Percentiles rank a stretch among this genome's conserved stretches.
Evolutionary conservation across 2,329 filamentous ascomycete genomes (phyloP).

Genomic region (Biscogniauxia mediterranea): DNA sequence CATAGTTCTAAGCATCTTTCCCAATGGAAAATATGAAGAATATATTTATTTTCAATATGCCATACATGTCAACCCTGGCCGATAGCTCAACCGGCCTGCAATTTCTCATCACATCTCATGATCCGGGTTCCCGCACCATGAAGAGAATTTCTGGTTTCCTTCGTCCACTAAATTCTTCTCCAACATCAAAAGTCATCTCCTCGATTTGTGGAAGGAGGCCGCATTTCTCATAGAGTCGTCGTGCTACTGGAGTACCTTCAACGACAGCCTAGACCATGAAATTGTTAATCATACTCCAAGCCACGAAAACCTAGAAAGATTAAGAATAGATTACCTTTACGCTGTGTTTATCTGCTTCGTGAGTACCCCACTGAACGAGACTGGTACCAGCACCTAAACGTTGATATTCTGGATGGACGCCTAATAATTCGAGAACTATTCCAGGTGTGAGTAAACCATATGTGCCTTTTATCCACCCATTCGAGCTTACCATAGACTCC

Average conservation of each 20-base stretch:
- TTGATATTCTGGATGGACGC: conserved; percentile 22
- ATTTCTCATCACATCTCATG: too few relatives aligned
- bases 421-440: conserved; percentile 25
- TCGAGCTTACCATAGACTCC: conserved; percentile 22
- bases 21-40: too few relatives aligned
- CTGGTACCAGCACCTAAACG: conserved; percentile 20
- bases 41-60: too few relatives aligned
- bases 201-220: conserved; percentile 22
- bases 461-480: background rate
- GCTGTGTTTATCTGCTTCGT: conserved; percentile 16
- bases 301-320: background rate
- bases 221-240: conserved; percentile 23
- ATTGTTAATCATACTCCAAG: background rate
- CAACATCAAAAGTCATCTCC: conserved; percentile 21
- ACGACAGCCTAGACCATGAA: conserved; percentile 16
- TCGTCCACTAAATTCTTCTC: conserved; percentile 17
- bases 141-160: conserved; percentile 20
- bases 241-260: conserved; percentile 20
- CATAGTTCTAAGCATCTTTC: too few relatives aligned
- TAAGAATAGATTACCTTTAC: conserved; percentile 13
- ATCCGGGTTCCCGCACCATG: conserved; percentile 17
- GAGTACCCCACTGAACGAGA: conserved; percentile 25
- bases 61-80: too few relatives aligned
- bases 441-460: background rate
- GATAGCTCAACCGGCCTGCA: too few relatives aligned